Evolutionary conservation across 495 filamentous ascomycete species (phyloP), one percentile per base, ranked within the genome.

Genomic region (Podospora pseudocomata): DNA sequence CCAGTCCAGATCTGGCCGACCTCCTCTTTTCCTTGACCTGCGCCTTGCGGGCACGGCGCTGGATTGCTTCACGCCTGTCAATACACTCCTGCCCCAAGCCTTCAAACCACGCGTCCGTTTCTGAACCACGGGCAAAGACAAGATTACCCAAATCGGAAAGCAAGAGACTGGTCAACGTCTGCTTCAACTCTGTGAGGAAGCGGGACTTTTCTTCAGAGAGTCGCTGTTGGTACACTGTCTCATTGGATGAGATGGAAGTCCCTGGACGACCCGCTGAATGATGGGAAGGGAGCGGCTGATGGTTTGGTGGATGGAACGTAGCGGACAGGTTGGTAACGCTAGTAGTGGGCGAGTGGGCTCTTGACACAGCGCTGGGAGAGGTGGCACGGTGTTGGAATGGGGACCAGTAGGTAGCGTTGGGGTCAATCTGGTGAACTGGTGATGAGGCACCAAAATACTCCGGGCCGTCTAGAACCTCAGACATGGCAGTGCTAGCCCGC

Each of bases 41-140:
- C 19, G 77, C 72, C 67, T 78, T 78, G n/a, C 77, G 77, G 56
- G 75, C 75, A 13, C 77, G 79, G 60, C 84, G 79, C 63, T 83
- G 83, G 71, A 85, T 89, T 57, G 85, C 87, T 77, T 92, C 92
- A 67, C 89, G 89, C 44, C 88, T 82, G 68, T 92, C 90, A 58
- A 96, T 88, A 65, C 89, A 91, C 65, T 91, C 88, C 70, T 94
- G 88, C 16, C 90, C 89, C 3, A 96, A 76, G 20, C 85, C 86
- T 68, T 89, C 87, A 74, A 97, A 94, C 92, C 94, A 97, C 27
- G 84, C 87, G 72, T 98, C 95, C 18, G 94, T 99, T 80, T 99
- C 95, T 70, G 92, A 94, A 16, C 95, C 90, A 68, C 89, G 87
- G 39, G 89, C 86, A 79, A 94, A 97, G 16, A 97, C 89, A 9